Percentiles rank a stretch among this genome's conserved stretches.
These are phyloP conservation scores for Asclepias syriaca DNA, from an alignment of 257 asterid genomes.

Conservation along the genomic window DNA sequence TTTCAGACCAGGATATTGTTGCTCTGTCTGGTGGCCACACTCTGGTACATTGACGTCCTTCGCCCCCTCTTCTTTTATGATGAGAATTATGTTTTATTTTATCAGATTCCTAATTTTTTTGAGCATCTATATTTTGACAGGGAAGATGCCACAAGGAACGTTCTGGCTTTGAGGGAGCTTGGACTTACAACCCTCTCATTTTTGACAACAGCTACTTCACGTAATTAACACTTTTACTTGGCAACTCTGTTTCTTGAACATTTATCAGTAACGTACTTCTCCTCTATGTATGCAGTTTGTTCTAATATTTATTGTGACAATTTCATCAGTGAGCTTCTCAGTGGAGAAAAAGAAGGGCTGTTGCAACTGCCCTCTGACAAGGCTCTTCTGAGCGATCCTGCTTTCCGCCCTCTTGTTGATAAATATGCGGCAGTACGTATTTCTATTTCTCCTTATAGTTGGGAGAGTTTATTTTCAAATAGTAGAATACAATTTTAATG, in stretches of 20 bases:
- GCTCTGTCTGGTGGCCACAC: constrained; percentile 92
- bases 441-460: background rate
- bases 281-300: background rate
- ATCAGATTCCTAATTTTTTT: background rate
- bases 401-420: constrained; percentile 65
- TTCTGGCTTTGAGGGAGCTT: constrained; percentile 87
- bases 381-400: constrained; percentile 60
- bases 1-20: constrained; percentile 69
- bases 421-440: constrained; percentile 61
- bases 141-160: constrained; percentile 91
- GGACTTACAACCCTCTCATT: constrained; percentile 76
- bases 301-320: background rate
- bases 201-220: constrained; percentile 74
- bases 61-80: background rate
- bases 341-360: constrained; percentile 73
- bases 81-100: no score
- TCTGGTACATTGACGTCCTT: constrained; percentile 38
- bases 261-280: background rate
- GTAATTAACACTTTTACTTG: constrained; percentile 25
- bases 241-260: background rate
- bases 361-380: constrained; percentile 75
- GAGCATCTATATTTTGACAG: constrained; percentile 16
- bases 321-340: constrained; percentile 53
- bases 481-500: no score
- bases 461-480: no score